Base-by-base conservation (phyloP, 768 basidiomycete genomes). In the Pleurotus pulmonarius region DNA sequence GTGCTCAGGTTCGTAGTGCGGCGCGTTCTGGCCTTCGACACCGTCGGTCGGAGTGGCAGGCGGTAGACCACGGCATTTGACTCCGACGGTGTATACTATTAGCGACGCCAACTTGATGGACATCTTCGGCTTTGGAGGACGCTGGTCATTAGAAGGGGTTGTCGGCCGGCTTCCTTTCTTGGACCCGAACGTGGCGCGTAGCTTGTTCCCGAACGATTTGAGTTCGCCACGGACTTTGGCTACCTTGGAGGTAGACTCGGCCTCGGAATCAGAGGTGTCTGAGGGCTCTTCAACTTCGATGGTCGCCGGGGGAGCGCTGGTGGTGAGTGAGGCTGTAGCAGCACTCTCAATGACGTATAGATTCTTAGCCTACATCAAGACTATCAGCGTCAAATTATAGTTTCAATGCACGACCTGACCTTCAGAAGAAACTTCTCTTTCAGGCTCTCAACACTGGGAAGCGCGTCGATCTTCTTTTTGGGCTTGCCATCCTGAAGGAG, bases 31-130 rank as follows among this genome's bases (percentile, higher is more conserved):
- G 70, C 24, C 25, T 13, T 20, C 13, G 16, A 13, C 22, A 3
- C 46, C 24, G 41, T 44, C 22, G 2, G 24, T 9, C 8, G 51
- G 26, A 12, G 25, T 49, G 3, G 51, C 51, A 3, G 51, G 51
- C 12, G 51, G 51, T 15, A 98, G 80, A 0, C 95, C 94, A 45
- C 86, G 88, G 62, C 91, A 97, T 69, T 96, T 96, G 59, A 98
- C 92, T 4, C 96, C 96, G 53, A 96, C 85, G 4, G 96, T 98
- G 70, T 98, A 98, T 24, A 98, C 88, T 16, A 98, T 80, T 9
- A 98, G 78, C 1, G 81, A 74, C 1, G 84, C 83, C 1, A 98
- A 80, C 2, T 80, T 77, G 22, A 81, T 67, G 0, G 94, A 94
- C 85, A 93, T 94, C 63, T 83, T 88, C 8, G 54, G 73, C 63